These are phyloP conservation scores for Hymenoscyphus occultus DNA, from an alignment of 2,329 filamentous ascomycete species.

Conservation along the genomic window DNA sequence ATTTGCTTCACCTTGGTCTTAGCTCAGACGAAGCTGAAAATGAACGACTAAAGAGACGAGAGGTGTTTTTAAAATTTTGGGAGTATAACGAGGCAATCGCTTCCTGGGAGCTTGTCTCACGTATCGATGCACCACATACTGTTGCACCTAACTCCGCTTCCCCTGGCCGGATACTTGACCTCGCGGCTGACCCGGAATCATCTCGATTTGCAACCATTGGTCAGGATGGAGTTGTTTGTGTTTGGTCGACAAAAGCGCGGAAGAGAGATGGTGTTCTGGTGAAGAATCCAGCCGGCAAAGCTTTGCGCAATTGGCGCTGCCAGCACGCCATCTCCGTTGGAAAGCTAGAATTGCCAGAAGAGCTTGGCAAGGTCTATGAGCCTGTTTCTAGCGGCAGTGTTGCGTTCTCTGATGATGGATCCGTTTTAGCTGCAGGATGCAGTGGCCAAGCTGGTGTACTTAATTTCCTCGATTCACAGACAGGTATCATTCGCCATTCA, in stretches of 20 bases:
- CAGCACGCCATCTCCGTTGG: slow-evolving; percentile 54
- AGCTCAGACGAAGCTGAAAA: slow-evolving; percentile 43
- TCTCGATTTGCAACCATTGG: slow-evolving; percentile 82
- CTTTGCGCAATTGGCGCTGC: slow-evolving; percentile 72
- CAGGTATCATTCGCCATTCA: slow-evolving; percentile 63
- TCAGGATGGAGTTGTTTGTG: slow-evolving; percentile 70
- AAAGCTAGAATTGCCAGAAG: slow-evolving; percentile 37
- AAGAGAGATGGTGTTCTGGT: slow-evolving; percentile 65
- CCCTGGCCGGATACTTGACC: slow-evolving; percentile 62
- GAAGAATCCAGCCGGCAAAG: slow-evolving; percentile 55
- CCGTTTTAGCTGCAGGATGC: slow-evolving; percentile 69
- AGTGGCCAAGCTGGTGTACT: slow-evolving; percentile 59
- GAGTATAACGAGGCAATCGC: slow-evolving; percentile 55
- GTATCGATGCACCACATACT: slow-evolving; percentile 79
- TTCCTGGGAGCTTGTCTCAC: slow-evolving; percentile 72
- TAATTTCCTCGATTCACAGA: slow-evolving; percentile 72
- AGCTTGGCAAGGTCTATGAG: slow-evolving; percentile 29
- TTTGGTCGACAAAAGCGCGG: slow-evolving; percentile 76
- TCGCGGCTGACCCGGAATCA: slow-evolving; percentile 67
- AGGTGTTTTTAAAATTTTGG: slow-evolving; percentile 93
- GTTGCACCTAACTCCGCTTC: slow-evolving; percentile 48
- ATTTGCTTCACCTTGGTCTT: slow-evolving; percentile 59
- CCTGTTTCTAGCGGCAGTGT: slow-evolving; percentile 55
- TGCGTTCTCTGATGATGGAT: slow-evolving; percentile 80
- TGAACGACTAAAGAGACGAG: slow-evolving; percentile 54